Percentiles rank a stretch among this genome's conserved stretches.
Evolutionary conservation across 208 protist genomes (phyloP).

Genomic region (Acanthamoeba healyi): DNA sequence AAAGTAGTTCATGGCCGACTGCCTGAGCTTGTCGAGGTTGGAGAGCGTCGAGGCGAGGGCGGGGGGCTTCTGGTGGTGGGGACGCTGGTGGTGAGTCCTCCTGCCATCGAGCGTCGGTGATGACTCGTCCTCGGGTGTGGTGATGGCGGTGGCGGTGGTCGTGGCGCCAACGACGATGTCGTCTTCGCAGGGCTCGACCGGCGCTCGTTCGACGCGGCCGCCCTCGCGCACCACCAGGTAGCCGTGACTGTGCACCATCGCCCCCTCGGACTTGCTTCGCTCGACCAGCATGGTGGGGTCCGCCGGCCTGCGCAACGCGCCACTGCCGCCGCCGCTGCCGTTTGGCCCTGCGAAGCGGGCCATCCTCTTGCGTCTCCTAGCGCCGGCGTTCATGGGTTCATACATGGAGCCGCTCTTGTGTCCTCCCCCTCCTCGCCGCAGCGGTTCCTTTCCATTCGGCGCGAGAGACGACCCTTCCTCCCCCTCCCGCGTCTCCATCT

Average conservation of each 20-base stretch:
- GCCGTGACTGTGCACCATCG: background rate
- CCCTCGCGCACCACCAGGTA: conserved; percentile 7
- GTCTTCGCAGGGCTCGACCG: no score
- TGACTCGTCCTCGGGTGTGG: no score
- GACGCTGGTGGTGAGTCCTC: background rate
- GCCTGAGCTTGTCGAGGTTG: background rate
- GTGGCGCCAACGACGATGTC: no score
- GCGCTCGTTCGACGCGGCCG: background rate
- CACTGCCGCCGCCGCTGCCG: background rate
- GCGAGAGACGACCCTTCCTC: no score
- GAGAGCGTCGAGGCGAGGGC: background rate
- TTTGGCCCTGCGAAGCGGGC: background rate
- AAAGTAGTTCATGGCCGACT: background rate
- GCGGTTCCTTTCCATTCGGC: no score
- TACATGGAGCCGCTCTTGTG: background rate
- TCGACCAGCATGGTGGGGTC: background rate
- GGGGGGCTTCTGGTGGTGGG: background rate
- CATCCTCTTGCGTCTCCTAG: background rate
- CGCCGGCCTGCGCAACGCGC: background rate
- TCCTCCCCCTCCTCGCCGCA: background rate
- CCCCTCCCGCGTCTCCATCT: background rate
- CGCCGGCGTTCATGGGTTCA: background rate
- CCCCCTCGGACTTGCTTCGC: background rate
- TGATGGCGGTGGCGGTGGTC: no score
- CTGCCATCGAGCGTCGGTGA: background rate